A percentile compares a stretch with the other conserved stretches of the same genome.
Evolutionary conservation across 2,329 filamentous ascomycete species (phyloP).

Genomic region (Lasiodiplodia sp.): DNA sequence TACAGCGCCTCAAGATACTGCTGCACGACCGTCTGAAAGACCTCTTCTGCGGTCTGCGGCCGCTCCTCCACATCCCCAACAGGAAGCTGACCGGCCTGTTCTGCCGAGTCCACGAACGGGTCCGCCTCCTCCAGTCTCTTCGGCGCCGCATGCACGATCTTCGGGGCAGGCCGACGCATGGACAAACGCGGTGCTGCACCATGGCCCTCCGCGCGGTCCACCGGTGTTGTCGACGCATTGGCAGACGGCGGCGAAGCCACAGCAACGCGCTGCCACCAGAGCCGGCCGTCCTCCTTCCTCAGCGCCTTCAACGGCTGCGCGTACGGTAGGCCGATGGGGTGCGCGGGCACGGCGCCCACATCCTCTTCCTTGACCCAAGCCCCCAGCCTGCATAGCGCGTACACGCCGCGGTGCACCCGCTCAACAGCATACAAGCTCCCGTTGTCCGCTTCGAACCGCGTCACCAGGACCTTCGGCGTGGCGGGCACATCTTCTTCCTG

Average conservation of each 20-base stretch:
- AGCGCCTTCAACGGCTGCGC: conserved; percentile 54
- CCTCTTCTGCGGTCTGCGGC: conserved; percentile 40
- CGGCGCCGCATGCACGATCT: background rate
- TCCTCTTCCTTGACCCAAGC: conserved; percentile 66
- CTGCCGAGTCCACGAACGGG: conserved; percentile 20
- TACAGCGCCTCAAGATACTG: conserved; percentile 57
- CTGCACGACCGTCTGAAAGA: conserved; percentile 60
- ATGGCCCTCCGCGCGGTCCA: conserved; percentile 24
- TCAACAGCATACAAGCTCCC: conserved; percentile 84
- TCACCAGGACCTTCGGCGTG: conserved; percentile 43
- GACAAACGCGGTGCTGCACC: conserved; percentile 38
- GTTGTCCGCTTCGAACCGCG: conserved; percentile 59
- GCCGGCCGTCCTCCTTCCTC: conserved; percentile 13
- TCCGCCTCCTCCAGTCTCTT: background rate
- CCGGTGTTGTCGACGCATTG: conserved; percentile 14
- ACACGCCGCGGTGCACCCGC: conserved; percentile 66
- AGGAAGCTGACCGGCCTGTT: conserved; percentile 26
- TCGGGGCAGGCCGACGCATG: conserved; percentile 40
- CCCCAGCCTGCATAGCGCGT: conserved; percentile 73
- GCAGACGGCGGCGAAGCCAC: conserved; percentile 30
- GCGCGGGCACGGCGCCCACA: conserved; percentile 37
- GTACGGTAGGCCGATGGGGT: conserved; percentile 57
- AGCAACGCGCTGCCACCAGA: conserved; percentile 45
- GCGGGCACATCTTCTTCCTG: background rate
- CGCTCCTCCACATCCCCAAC: conserved; percentile 5